These are phyloP conservation scores for Oryza glumipatula DNA, from an alignment of 176 grass and related monocot species.

Conservation along the genomic window DNA sequence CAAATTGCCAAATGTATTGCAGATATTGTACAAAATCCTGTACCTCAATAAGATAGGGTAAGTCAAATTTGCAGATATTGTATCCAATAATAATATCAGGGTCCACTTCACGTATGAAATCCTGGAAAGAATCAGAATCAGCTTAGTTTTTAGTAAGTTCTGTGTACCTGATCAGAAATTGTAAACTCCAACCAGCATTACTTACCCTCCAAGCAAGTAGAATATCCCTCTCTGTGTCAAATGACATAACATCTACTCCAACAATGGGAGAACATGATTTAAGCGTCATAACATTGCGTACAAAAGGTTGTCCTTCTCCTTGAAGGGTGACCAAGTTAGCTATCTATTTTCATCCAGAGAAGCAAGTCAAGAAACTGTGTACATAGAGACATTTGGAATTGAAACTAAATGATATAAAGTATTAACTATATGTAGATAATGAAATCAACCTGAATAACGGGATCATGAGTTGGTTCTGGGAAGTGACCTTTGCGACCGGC, in stretches of 20 bases:
- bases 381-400: conserved; percentile 25
- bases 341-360: conserved; percentile 72
- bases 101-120: conserved; percentile 87
- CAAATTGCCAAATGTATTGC: neutral
- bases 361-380: conserved; percentile 37
- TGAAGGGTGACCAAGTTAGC: conserved; percentile 94
- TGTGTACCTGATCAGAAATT: conserved; percentile 13
- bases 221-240: conserved; percentile 81
- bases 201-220: conserved; percentile 98
- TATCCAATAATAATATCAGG: conserved; percentile 99
- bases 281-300: conserved; percentile 94
- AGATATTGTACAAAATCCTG: neutral
- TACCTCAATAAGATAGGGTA: conserved; percentile 98
- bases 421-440: conserved; percentile 27
- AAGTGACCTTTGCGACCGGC: conserved; percentile 95
- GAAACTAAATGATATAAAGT: conserved; percentile 24
- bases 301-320: conserved; percentile 81
- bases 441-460: conserved; percentile 92
- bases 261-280: conserved; percentile 95
- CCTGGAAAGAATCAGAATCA: conserved; percentile 56
- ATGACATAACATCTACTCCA: conserved; percentile 95
- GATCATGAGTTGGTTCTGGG: conserved; percentile 97
- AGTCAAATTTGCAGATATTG: conserved; percentile 98
- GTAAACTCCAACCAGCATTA: conserved; percentile 30
- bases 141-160: conserved; percentile 9